Base-by-base conservation (phyloP, 2,329 filamentous ascomycete genomes). In the Cryphonectria radicalis region DNA sequence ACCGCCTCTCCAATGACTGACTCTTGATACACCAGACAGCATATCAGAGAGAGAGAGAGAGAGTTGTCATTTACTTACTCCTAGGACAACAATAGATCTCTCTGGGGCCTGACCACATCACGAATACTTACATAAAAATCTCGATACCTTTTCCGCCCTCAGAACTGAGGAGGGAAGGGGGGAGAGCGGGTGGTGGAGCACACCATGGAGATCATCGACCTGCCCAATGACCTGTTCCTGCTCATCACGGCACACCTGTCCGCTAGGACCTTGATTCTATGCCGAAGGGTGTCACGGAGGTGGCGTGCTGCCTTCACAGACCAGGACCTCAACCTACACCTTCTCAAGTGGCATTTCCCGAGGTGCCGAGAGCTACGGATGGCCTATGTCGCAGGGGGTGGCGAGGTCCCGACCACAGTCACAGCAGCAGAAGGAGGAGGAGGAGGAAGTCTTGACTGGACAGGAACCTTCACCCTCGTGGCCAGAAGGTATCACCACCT, bases 171-270 rank as follows among this genome's bases (percentile, higher is more conserved):
- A 59, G 55, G 5, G 53, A n/a, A 7, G 46, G 46, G 46, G 46
- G 8, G 19, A 7, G 5, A 22, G 53, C 8, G 10, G 6, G 25
- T 32, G 25, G 5, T 13, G 17, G 14, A 35, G 11, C 19, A 32
- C 1, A 32, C 1, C 46, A 80, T 78, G 78, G 79, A 82, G 72
- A 78, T 86, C 42, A 80, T 79, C 13, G 78, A 82, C 22, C 80
- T 91, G 55, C 88, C 89, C n/a, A 83, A 84, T 74, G 87, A 89
- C 67, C 77, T 91, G 63, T 90, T 91, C 74, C 81, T 89, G 71
- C 81, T 89, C 65, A 79, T 91, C 68, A 72, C 87, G 50, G 80
- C 76, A 2, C 77, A 85, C 74, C 81, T 91, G 22, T 78, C 84
- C 0, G 82, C 88, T 2, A 78, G 76, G 25, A 87, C 90, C 73